A percentile compares a stretch with the other conserved stretches of the same genome.
Conservation (phyloP, 768 basidiomycete species). For the Boletus reticulatus region DNA sequence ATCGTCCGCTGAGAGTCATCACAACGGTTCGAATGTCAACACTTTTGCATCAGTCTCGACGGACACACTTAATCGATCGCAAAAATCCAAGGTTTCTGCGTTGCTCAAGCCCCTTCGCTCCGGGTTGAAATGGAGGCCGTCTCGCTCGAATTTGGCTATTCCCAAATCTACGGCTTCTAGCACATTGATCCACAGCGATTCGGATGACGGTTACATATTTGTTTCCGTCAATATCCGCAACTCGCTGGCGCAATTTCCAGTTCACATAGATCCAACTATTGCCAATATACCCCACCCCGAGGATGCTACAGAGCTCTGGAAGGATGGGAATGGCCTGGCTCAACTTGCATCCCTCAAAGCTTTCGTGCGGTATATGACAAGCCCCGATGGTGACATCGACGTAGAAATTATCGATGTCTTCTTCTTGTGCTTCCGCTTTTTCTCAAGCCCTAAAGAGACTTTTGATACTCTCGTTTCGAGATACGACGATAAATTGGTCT, state of each 20-base stretch:
- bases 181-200: slow-evolving; percentile 19
- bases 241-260: slow-evolving; percentile 29
- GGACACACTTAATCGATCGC: neutral
- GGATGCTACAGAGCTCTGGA: slow-evolving; percentile 29
- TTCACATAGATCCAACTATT: slow-evolving; percentile 24
- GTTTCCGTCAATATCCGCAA: slow-evolving; percentile 25
- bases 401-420: slow-evolving; percentile 50
- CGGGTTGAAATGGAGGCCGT: slow-evolving; percentile 3
- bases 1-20: slow-evolving; percentile 5
- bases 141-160: slow-evolving; percentile 1
- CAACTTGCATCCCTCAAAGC: slow-evolving; percentile 39
- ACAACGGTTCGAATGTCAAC: neutral
- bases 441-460: slow-evolving; percentile 49
- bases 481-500: slow-evolving; percentile 39
- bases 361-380: slow-evolving; percentile 46
- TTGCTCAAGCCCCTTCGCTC: slow-evolving; percentile 18
- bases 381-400: slow-evolving; percentile 38
- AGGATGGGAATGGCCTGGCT: slow-evolving; percentile 24
- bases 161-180: slow-evolving; percentile 14
- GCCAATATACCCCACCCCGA: slow-evolving; percentile 31
- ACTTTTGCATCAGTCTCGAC: neutral
- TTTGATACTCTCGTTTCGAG: slow-evolving; percentile 45
- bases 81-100: slow-evolving; percentile 11
- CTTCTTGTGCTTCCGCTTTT: slow-evolving; percentile 72
- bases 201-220: slow-evolving; percentile 22